Conservation (phyloP, 495 filamentous ascomycete species). For the Penicillium dipodomyicola region DNA sequence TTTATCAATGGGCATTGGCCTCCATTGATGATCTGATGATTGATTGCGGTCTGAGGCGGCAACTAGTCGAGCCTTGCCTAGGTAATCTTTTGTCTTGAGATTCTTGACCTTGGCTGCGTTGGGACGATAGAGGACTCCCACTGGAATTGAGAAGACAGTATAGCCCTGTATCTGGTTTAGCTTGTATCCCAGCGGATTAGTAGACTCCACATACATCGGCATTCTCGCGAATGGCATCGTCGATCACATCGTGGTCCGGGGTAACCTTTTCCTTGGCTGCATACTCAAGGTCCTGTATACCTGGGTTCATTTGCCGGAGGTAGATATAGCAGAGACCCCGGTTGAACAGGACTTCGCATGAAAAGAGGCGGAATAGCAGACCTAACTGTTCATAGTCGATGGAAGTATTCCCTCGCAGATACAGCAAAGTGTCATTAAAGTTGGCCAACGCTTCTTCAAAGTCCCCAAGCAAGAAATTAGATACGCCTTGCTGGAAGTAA, state of each 20-base stretch:
- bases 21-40: slow-evolving; percentile 26
- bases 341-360: slow-evolving; percentile 98
- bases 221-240: slow-evolving; percentile 90
- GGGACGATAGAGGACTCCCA: slow-evolving; percentile 90
- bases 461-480: slow-evolving; percentile 95
- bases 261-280: slow-evolving; percentile 96
- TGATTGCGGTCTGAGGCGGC: slow-evolving; percentile 72
- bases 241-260: slow-evolving; percentile 93
- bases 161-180: slow-evolving; percentile 65
- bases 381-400: slow-evolving; percentile 99
- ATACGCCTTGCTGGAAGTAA: slow-evolving; percentile 98
- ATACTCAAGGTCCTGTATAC: slow-evolving; percentile 86
- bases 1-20: slow-evolving; percentile 24
- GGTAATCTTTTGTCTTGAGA: slow-evolving; percentile 92
- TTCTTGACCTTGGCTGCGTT: slow-evolving; percentile 99
- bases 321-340: slow-evolving; percentile 97
- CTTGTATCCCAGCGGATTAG: neutral
- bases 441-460: slow-evolving; percentile 97
- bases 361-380: slow-evolving; percentile 92
- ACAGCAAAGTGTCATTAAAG: slow-evolving; percentile 97
- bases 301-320: slow-evolving; percentile 81
- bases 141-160: slow-evolving; percentile 97
- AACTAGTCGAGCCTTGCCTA: slow-evolving; percentile 91
- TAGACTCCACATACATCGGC: slow-evolving; percentile 70
- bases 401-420: slow-evolving; percentile 90